These are phyloP conservation scores for Oemleria cerasiformis DNA, from an alignment of 306 rosid species.

Conservation along the genomic window DNA sequence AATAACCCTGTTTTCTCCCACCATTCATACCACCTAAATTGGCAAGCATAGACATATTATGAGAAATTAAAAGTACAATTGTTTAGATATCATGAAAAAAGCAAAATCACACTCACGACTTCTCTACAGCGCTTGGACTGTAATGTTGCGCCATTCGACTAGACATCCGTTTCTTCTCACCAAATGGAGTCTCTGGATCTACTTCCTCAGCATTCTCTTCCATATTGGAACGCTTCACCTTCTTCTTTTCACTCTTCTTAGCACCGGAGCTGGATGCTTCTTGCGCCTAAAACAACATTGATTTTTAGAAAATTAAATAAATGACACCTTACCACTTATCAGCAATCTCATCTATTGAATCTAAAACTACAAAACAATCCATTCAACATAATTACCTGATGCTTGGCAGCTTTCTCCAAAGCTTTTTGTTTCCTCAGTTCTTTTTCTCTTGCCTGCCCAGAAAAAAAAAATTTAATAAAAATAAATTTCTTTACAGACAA, in stretches of 20 bases:
- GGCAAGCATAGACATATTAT: conserved; percentile 25
- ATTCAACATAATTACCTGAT: conserved; percentile 45
- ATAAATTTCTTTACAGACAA: not conserved
- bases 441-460: conserved; percentile 83
- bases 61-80: conserved; percentile 3
- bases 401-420: conserved; percentile 67
- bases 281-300: conserved; percentile 43
- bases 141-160: conserved; percentile 78
- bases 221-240: conserved; percentile 53
- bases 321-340: not conserved
- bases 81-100: conserved; percentile 3
- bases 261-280: conserved; percentile 49
- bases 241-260: conserved; percentile 77
- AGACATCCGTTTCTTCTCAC: conserved; percentile 72
- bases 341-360: not conserved
- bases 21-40: conserved; percentile 87
- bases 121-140: conserved; percentile 73
- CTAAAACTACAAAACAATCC: not conserved
- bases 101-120: conserved; percentile 53
- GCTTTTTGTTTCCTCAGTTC: conserved; percentile 80
- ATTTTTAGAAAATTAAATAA: conserved; percentile 1
- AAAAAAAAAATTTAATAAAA: not conserved
- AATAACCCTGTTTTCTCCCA: conserved; percentile 83
- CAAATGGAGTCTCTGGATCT: conserved; percentile 74
- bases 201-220: conserved; percentile 78